Evolutionary conservation across 139 green algal genomes (phyloP), one percentile per base, ranked within the genome.

Genomic region (Coelastrella sp.): DNA sequence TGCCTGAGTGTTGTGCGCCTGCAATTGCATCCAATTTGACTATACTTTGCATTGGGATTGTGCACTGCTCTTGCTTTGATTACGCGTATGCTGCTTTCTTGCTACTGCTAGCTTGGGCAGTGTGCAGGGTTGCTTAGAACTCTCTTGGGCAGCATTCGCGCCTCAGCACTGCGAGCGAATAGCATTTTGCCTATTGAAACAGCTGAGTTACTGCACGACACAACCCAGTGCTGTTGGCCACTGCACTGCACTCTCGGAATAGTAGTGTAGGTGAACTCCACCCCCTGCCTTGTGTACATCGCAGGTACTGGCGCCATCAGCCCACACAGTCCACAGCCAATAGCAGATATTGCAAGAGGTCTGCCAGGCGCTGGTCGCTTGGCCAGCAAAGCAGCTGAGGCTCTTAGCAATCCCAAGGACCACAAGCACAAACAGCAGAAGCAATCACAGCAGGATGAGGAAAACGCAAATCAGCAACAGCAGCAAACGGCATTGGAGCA

Each of bases 391-490:
- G 38, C 38, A 41, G 50, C 59, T 5, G 40, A 79, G 73, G 67
- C 73, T 30, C 19, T 68, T 13, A 48, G 32, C 15, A 81, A 81
- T 32, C 73, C 50, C 48, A 67, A 67, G 73, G 73, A 81, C 48
- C 25, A 21, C 9, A 3, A 64, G 19, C 73, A n/a, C 13, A 81
- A 67, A 27, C 51, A 84, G 77, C 48, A 84, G 40, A 32, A 66
- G 71, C 38, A 21, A 41, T 13, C 64, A 45, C 73, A 66, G 48
- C 73, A 68, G 51, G 30, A 82, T n/a, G 21, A 50, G 37, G 35
- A 60, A 63, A 25, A 77, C 15, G 25, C n/a, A 15, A 62, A 77
- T 11, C 79, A 85, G 76, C 34, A 83, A 62, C 75, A 23, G 57
- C 30, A 85, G 34, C 11, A 85, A 32, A 43, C 67, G 48, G 30